Evolutionary conservation across 257 asterid genomes (phyloP).

Genomic region (Solanum pimpinellifolium): DNA sequence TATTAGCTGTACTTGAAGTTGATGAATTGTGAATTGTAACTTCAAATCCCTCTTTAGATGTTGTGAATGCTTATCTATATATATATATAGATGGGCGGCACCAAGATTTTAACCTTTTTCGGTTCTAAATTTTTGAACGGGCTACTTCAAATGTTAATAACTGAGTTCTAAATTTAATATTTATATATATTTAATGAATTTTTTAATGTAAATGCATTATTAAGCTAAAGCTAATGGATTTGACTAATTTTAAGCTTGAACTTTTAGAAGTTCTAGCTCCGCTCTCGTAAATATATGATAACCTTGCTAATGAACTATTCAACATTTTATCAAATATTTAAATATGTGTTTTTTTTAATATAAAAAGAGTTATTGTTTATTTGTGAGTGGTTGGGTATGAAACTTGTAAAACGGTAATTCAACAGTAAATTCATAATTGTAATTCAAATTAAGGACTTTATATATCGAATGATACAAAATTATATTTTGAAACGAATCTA

Average conservation of each 20-base stretch:
- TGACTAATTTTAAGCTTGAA: background rate
- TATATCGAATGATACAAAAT: too few species aligned
- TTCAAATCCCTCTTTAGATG: background rate
- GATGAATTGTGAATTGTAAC: background rate
- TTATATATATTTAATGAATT: too few species aligned
- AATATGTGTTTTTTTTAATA: too few species aligned
- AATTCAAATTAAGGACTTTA: too few species aligned
- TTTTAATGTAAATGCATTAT: background rate
- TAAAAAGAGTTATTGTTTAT: background rate
- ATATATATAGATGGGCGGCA: background rate
- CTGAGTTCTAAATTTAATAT: background rate
- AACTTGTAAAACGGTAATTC: background rate
- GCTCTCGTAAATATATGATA: too few species aligned
- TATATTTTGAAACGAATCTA: background rate
- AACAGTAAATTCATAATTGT: too few species aligned
- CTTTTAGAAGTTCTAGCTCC: background rate
- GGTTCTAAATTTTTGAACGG: background rate
- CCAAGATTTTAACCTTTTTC: background rate
- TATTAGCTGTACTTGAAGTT: background rate
- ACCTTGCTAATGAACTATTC: too few species aligned
- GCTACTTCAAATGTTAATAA: background rate
- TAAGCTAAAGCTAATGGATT: background rate
- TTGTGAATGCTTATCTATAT: background rate
- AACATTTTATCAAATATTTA: too few species aligned
- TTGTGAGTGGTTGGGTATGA: background rate